Conservation (phyloP, 2,329 filamentous ascomycete species). For the Cyphellophora attinorum region DNA sequence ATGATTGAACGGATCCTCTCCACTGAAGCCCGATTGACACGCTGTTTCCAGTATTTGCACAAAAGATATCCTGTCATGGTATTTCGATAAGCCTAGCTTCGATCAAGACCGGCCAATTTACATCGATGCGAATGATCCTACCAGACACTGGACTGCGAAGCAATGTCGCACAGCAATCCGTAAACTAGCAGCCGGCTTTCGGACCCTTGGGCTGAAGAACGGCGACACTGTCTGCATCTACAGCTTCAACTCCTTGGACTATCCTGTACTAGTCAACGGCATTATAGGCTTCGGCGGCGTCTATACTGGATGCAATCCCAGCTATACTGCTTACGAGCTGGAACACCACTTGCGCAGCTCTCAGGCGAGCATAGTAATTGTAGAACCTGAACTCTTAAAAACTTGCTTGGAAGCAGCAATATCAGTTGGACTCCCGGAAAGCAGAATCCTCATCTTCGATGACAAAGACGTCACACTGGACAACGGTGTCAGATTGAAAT, state of each 20-base stretch:
- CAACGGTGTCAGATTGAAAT: conserved; percentile 26
- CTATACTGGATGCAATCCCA: conserved; percentile 42
- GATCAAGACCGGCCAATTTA: conserved; percentile 41
- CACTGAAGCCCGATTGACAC: too few relatives aligned
- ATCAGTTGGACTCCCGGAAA: neutral
- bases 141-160: conserved; percentile 9
- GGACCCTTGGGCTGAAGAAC: conserved; percentile 17
- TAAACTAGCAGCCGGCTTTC: conserved; percentile 42
- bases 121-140: conserved; percentile 38
- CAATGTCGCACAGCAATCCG: conserved; percentile 27
- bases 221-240: conserved; percentile 48
- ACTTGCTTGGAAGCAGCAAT: conserved; percentile 4
- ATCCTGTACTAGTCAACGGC: conserved; percentile 27
- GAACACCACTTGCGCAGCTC: conserved; percentile 36
- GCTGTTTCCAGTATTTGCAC: too few relatives aligned
- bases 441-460: conserved; percentile 12
- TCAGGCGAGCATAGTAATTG: conserved; percentile 36
- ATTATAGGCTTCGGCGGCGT: conserved; percentile 38
- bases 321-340: conserved; percentile 38
- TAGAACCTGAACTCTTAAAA: conserved; percentile 22
- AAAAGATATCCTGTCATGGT: conserved; percentile 45
- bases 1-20: too few relatives aligned
- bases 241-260: conserved; percentile 42
- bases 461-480: conserved; percentile 27
- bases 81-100: conserved; percentile 41